These are phyloP conservation scores for Paraphoma chrysanthemicola DNA, from an alignment of 2,329 filamentous ascomycete genomes.

Conservation along the genomic window DNA sequence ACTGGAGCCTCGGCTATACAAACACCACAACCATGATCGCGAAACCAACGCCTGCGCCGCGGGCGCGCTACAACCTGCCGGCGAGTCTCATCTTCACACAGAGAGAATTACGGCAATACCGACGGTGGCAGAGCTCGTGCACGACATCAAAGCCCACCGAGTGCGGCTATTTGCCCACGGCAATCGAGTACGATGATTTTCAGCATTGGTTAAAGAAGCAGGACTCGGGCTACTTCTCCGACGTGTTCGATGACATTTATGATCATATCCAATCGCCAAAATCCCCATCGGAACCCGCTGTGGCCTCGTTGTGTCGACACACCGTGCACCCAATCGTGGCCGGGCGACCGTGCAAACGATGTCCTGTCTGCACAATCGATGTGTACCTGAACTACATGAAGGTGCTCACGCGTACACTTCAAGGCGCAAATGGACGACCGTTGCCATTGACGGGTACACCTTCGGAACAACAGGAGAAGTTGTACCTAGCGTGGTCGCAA, in stretches of 20 bases:
- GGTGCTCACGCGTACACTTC: conserved; percentile 27
- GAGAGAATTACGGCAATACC: conserved; percentile 36
- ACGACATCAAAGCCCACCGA: conserved; percentile 24
- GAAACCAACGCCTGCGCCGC: not conserved
- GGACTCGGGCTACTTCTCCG: conserved; percentile 41
- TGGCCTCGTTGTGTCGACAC: conserved; percentile 30
- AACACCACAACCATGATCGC: not conserved
- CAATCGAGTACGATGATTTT: conserved; percentile 37
- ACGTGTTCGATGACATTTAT: conserved; percentile 33
- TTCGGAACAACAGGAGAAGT: conserved; percentile 28
- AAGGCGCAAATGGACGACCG: conserved; percentile 27
- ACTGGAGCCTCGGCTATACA: not conserved
- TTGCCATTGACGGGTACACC: conserved; percentile 24
- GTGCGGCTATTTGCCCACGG: conserved; percentile 31
- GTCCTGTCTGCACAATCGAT: conserved; percentile 36
- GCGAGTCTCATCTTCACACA: conserved; percentile 33
- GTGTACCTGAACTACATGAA: conserved; percentile 35
- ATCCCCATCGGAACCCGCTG: conserved; percentile 10
- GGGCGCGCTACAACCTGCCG: conserved; percentile 18
- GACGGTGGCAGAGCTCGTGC: conserved; percentile 33
- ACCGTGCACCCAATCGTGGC: conserved; percentile 26
- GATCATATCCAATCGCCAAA: conserved; percentile 18
- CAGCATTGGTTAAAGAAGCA: conserved; percentile 37
- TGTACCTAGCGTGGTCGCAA: conserved; percentile 30
- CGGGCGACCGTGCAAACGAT: conserved; percentile 20